Percentiles rank a stretch among this genome's conserved stretches.
These are phyloP conservation scores for Pythium utonaiense DNA, from an alignment of 352 stramenopile genomes.

Conservation along the genomic window DNA sequence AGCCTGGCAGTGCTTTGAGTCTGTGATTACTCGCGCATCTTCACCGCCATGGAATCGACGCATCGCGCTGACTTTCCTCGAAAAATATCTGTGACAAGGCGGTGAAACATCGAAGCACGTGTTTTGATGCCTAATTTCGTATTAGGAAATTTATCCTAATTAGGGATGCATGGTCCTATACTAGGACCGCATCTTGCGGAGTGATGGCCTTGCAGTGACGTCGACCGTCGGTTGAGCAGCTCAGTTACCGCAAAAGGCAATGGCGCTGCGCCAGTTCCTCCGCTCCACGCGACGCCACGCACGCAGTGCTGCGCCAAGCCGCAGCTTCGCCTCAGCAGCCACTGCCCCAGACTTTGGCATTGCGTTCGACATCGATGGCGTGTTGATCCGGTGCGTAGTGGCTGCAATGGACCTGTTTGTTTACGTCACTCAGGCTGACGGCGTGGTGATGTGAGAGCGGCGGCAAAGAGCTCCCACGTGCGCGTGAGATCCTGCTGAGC, in stretches of 20 bases:
- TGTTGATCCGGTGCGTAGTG: conserved; percentile 74
- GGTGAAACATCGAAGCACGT: no score
- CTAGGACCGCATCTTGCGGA: not conserved
- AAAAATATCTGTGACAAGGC: no score
- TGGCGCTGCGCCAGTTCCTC: not conserved
- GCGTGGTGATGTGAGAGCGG: conserved; percentile 29
- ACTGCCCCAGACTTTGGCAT: conserved; percentile 55
- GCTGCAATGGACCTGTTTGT: not conserved
- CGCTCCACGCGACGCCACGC: not conserved
- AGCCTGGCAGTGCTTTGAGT: no score
- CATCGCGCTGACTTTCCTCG: no score
- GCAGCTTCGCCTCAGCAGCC: not conserved
- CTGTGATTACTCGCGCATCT: no score
- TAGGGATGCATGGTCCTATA: not conserved
- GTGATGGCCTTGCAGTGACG: not conserved
- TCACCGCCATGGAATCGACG: no score
- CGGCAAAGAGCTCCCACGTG: conserved; percentile 62
- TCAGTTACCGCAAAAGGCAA: not conserved
- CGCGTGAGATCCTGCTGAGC: conserved; percentile 60
- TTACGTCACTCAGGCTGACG: not conserved
- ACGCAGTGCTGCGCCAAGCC: conserved; percentile 33
- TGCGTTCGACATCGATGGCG: conserved; percentile 90
- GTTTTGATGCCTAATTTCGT: no score
- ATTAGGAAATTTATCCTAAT: not conserved
- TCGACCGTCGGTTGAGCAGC: not conserved